phyloP scores from a whole-genome alignment of 176 grass and related monocot genomes.

The Zea mays region DNA sequence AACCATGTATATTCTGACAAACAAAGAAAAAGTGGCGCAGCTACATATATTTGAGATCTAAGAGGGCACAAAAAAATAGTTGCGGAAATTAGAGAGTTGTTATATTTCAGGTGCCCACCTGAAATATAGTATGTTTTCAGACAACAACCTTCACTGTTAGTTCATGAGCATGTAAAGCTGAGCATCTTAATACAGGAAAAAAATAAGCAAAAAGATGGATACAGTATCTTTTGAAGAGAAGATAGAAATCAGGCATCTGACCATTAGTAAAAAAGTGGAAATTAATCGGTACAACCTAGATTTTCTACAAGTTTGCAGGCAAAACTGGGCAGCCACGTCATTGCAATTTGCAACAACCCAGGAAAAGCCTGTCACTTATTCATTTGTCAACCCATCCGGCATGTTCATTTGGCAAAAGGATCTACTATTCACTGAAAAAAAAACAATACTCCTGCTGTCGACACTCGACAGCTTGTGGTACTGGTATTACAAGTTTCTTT shows the following conservation, averaged over 20 bases:
- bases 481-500: neutral
- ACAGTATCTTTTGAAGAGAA: too few species aligned
- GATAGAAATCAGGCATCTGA: too few species aligned
- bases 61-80: neutral
- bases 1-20: neutral
- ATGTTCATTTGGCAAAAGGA: neutral
- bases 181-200: too few species aligned
- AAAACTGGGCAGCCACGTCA: neutral
- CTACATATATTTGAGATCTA: slow-evolving; percentile 19
- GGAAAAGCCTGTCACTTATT: neutral
- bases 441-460: too few species aligned
- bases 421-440: neutral
- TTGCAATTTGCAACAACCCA: neutral
- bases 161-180: too few species aligned
- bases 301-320: neutral
- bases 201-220: too few species aligned
- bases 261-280: neutral
- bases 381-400: neutral
- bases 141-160: too few species aligned
- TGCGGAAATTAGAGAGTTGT: too few species aligned
- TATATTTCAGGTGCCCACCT: too few species aligned
- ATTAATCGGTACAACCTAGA: neutral
- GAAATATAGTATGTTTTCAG: too few species aligned
- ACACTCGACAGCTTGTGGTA: neutral
- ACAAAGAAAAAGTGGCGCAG: neutral